These are phyloP conservation scores for Monosporascus sp. DNA, from an alignment of 2,329 filamentous ascomycete genomes.

Conservation along the genomic window DNA sequence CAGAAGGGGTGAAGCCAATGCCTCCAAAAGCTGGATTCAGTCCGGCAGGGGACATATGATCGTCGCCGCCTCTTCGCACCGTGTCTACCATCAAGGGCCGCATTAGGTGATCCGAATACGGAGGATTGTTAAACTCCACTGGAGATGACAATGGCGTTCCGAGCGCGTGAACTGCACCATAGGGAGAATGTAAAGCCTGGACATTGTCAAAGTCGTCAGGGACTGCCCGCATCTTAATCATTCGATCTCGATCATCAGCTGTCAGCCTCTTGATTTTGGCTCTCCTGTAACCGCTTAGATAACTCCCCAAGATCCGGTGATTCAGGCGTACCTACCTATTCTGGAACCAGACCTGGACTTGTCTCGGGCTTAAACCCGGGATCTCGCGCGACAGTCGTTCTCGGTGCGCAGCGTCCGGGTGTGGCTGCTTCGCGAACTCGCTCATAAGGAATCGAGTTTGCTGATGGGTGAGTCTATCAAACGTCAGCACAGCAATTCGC, in stretches of 20 bases:
- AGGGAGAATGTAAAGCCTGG: slow-evolving; percentile 62
- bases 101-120: slow-evolving; percentile 57
- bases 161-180: slow-evolving; percentile 54
- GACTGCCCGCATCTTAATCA: slow-evolving; percentile 67
- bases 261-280: slow-evolving; percentile 68
- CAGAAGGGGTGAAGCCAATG: slow-evolving; percentile 57
- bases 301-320: slow-evolving; percentile 9
- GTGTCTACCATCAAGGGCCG: slow-evolving; percentile 64
- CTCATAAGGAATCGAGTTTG: slow-evolving; percentile 98
- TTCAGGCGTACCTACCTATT: slow-evolving; percentile 64
- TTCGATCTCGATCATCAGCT: slow-evolving; percentile 63
- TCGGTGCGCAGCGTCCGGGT: slow-evolving; percentile 85
- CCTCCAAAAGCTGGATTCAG: slow-evolving; percentile 63
- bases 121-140: slow-evolving; percentile 41
- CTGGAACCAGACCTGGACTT: slow-evolving; percentile 98
- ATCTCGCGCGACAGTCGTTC: slow-evolving; percentile 86
- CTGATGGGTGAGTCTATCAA: slow-evolving; percentile 76
- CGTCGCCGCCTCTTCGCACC: slow-evolving; percentile 56
- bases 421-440: slow-evolving; percentile 90
- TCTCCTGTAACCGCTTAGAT: slow-evolving; percentile 39
- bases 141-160: slow-evolving; percentile 43
- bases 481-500: slow-evolving; percentile 27
- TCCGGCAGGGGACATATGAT: slow-evolving; percentile 61
- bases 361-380: slow-evolving; percentile 81
- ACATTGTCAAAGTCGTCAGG: slow-evolving; percentile 68